Conservation (phyloP, 495 filamentous ascomycete species). For the Trypethelium eluteriae region DNA sequence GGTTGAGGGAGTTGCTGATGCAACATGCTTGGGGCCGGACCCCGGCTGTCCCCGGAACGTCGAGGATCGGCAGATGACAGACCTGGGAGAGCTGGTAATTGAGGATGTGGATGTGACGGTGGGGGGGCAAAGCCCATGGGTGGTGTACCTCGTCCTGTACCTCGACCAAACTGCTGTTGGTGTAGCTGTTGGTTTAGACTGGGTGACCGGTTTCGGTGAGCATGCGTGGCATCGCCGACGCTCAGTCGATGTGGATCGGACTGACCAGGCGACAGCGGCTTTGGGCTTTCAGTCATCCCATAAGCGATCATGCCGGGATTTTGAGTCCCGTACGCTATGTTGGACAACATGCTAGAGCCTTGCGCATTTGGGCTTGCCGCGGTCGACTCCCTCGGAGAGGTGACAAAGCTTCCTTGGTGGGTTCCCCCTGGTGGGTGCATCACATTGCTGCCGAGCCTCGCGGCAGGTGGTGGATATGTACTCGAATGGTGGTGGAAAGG, state of each 20-base stretch:
- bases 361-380: constrained; percentile 17
- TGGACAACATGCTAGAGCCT: constrained; percentile 26
- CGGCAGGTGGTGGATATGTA: constrained; percentile 62
- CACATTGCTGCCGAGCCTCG: constrained; percentile 26
- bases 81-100: constrained; percentile 47
- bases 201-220: constrained; percentile 60
- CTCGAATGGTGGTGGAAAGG: constrained; percentile 55
- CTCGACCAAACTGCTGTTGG: constrained; percentile 57
- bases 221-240: constrained; percentile 42
- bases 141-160: constrained; percentile 37
- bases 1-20: constrained; percentile 28
- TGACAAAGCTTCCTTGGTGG: constrained; percentile 16
- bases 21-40: constrained; percentile 31
- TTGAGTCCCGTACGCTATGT: constrained; percentile 15
- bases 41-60: constrained; percentile 15
- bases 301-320: constrained; percentile 9
- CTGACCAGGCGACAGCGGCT: constrained; percentile 71
- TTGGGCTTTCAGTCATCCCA: constrained; percentile 77
- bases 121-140: constrained; percentile 29
- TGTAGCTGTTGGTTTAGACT: constrained; percentile 60
- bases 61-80: constrained; percentile 24
- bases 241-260: constrained; percentile 52
- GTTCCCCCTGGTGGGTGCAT: constrained; percentile 27
- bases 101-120: constrained; percentile 36
- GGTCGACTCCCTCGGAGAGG: constrained; percentile 23